A percentile compares a stretch with the other conserved stretches of the same genome.
These are phyloP conservation scores for Mycena vitilis DNA, from an alignment of 768 basidiomycete genomes.

Conservation along the genomic window DNA sequence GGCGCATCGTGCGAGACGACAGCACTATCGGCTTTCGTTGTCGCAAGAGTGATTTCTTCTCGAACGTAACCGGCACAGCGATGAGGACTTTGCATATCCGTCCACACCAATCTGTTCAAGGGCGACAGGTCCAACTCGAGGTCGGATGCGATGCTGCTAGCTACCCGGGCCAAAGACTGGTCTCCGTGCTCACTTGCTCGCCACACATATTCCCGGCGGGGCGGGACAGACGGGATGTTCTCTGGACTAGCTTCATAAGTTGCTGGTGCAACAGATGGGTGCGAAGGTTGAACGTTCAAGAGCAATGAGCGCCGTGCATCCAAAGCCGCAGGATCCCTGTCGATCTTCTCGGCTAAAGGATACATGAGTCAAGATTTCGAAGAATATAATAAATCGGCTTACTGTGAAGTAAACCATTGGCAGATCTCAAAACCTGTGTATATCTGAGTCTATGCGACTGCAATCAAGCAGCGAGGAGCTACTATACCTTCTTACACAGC, in stretches of 20 bases:
- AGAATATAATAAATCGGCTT: neutral
- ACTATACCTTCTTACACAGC: slow-evolving; percentile 7
- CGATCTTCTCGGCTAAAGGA: slow-evolving; percentile 10
- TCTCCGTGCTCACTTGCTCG: neutral
- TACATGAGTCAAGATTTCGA: neutral
- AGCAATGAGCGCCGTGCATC: neutral
- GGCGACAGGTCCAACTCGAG: neutral
- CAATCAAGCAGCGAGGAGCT: neutral
- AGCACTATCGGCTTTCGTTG: neutral
- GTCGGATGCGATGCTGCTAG: neutral
- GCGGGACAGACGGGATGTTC: neutral
- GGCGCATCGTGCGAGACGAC: neutral
- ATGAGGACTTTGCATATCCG: neutral
- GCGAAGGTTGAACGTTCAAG: no score
- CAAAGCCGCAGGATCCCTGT: slow-evolving; percentile 1
- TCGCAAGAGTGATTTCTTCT: neutral
- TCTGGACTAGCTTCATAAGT: no score
- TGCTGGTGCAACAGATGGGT: no score
- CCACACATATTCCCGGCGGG: slow-evolving; percentile 12
- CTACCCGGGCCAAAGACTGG: slow-evolving; percentile 2
- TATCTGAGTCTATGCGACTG: neutral
- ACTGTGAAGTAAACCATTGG: slow-evolving; percentile 9
- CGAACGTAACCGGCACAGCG: slow-evolving; percentile 6
- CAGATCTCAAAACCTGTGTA: slow-evolving; percentile 17
- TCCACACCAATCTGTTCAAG: neutral